A percentile compares a stretch with the other conserved stretches of the same genome.
Evolutionary conservation across 257 asterid genomes (phyloP).

Genomic region (Jaltomata sinuosa): DNA sequence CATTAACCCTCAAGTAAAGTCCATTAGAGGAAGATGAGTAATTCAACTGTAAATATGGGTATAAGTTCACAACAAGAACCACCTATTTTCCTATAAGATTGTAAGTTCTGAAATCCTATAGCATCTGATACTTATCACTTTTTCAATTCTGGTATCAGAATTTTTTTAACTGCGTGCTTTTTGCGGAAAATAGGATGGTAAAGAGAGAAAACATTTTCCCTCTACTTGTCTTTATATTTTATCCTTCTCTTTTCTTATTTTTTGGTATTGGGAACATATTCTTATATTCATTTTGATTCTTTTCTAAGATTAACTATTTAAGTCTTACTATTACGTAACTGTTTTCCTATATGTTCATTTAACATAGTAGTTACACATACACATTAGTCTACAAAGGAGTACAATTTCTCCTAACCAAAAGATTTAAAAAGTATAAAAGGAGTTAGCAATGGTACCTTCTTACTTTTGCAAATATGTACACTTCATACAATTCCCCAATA

Average conservation of each 20-base stretch:
- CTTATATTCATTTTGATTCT: neutral
- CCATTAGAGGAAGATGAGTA: too few species aligned
- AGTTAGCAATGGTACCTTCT: neutral
- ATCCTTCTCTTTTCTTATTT: neutral
- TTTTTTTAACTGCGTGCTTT: slow-evolving; percentile 19
- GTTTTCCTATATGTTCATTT: neutral
- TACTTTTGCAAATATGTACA: neutral
- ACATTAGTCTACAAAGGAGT: neutral
- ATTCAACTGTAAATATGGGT: too few species aligned
- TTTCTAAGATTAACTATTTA: neutral
- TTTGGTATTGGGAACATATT: neutral
- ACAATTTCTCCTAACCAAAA: neutral
- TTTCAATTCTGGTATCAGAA: too few species aligned
- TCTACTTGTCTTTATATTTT: neutral
- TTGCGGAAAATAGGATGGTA: slow-evolving; percentile 24
- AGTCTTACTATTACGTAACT: neutral
- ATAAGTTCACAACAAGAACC: too few species aligned
- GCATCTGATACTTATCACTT: slow-evolving; percentile 14
- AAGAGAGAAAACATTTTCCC: neutral
- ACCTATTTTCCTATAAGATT: too few species aligned
- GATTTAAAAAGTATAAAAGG: neutral
- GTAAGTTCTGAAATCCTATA: neutral
- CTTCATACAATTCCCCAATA: neutral
- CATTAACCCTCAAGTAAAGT: too few species aligned
- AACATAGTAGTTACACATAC: too few species aligned